These are phyloP conservation scores for Yamadazyma olivae DNA, from an alignment of 805 yeast species.

Conservation along the genomic window DNA sequence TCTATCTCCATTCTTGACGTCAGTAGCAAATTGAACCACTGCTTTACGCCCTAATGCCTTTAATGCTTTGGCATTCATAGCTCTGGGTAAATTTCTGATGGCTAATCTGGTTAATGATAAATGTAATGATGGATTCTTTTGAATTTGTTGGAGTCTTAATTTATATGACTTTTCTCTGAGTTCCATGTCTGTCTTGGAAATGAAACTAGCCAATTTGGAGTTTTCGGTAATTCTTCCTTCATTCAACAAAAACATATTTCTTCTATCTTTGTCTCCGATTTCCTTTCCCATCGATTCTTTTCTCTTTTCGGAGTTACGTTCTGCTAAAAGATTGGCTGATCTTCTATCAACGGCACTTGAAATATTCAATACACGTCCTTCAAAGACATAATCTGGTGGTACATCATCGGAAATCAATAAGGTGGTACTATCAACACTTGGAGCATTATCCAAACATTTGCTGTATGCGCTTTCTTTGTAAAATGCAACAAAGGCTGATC, in stretches of 20 bases:
- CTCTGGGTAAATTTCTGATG: slow-evolving; percentile 87
- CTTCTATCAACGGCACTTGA: slow-evolving; percentile 84
- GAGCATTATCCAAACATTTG: slow-evolving; percentile 74
- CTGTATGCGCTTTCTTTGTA: slow-evolving; percentile 55
- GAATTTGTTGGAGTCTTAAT: slow-evolving; percentile 83
- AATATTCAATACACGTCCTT: slow-evolving; percentile 85
- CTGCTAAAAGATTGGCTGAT: slow-evolving; percentile 72
- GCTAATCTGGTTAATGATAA: slow-evolving; percentile 94
- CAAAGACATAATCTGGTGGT: slow-evolving; percentile 81
- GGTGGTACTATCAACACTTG: slow-evolving; percentile 59
- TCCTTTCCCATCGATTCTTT: slow-evolving; percentile 76
- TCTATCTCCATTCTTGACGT: slow-evolving; percentile 70
- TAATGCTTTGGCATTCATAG: slow-evolving; percentile 82
- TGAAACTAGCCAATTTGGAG: slow-evolving; percentile 70
- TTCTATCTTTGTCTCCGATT: slow-evolving; percentile 74
- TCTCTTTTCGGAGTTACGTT: slow-evolving; percentile 69
- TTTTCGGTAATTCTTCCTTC: slow-evolving; percentile 88
- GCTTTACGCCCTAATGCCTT: slow-evolving; percentile 94
- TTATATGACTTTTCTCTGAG: slow-evolving; percentile 84
- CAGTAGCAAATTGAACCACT: slow-evolving; percentile 89
- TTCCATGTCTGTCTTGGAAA: slow-evolving; percentile 74
- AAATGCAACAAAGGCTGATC: slow-evolving; percentile 95
- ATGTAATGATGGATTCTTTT: slow-evolving; percentile 88
- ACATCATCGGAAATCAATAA: slow-evolving; percentile 90
- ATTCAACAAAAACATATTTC: slow-evolving; percentile 81